Percentiles rank a stretch among this genome's conserved stretches.
Evolutionary conservation across 1,139 yeast genomes (phyloP).

Genomic region (Wickerhamomyces sp.): DNA sequence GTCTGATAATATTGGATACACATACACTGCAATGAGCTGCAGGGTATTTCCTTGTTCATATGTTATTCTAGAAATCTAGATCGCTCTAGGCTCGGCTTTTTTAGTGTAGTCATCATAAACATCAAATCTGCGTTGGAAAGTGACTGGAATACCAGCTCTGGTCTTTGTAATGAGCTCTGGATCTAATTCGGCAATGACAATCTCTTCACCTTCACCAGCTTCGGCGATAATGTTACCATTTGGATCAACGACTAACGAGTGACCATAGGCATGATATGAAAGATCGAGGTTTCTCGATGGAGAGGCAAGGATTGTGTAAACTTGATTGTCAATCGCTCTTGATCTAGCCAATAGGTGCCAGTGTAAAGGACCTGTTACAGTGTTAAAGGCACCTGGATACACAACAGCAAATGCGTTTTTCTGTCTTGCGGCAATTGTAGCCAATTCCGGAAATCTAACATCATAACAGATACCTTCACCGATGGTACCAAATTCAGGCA

Average conservation of each 20-base stretch:
- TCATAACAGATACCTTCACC: constrained; percentile 95
- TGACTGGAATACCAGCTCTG: constrained; percentile 66
- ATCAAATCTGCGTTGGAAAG: constrained; percentile 79
- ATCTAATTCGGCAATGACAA: constrained; percentile 68
- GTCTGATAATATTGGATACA: too few relatives aligned
- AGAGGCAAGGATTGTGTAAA: constrained; percentile 73
- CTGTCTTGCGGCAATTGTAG: constrained; percentile 70
- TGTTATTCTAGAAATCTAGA: not conserved
- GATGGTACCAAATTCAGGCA: constrained; percentile 63
- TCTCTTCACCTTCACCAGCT: constrained; percentile 73
- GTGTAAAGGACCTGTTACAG: constrained; percentile 92
- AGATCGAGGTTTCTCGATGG: constrained; percentile 78
- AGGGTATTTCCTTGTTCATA: too few relatives aligned
- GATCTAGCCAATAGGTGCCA: constrained; percentile 88
- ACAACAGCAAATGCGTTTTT: constrained; percentile 78
- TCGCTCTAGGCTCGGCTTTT: constrained; percentile 1
- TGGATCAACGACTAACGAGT: constrained; percentile 79
- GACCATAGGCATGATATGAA: constrained; percentile 89
- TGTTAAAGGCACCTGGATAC: constrained; percentile 94
- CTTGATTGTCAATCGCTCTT: constrained; percentile 86
- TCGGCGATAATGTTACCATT: constrained; percentile 62
- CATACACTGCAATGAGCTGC: too few relatives aligned
- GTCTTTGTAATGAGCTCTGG: constrained; percentile 49
- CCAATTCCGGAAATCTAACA: constrained; percentile 88
- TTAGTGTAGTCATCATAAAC: constrained; percentile 41